Base-by-base conservation (phyloP, 495 filamentous ascomycete genomes). In the Penicillium goetzii region DNA sequence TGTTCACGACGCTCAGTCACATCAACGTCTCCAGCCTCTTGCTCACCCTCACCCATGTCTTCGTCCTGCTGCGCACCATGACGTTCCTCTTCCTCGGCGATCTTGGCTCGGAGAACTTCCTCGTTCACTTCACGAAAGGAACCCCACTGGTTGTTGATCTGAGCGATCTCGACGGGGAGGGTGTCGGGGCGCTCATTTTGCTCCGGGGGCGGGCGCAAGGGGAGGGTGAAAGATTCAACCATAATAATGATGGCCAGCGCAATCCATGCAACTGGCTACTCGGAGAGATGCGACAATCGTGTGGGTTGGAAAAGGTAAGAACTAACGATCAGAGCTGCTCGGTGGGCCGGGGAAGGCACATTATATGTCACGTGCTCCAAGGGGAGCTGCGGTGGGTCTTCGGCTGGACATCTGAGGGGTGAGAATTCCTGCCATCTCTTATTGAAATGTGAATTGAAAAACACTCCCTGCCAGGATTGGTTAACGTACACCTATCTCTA, bases 111-210 rank as follows among this genome's bases (percentile, higher is more conserved):
- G 3, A 93, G 70, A 19, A 83, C 78, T 36, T 83, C 82, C 72
- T 90, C 86, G 56, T 84, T 88, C 65, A 92, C 75, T 56, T 84
- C 82, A 36, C 89, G 86, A 63, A 96, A 93, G 9, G 87, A 86
- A 28, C 90, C 92, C 60, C 86, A 87, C 65, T 93, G 84, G 40
- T 80, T 75, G 71, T 90, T 91, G 75, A 94, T 89, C 58, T 92
- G 88, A 51, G 81, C 74, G 59, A 95, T 91, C 54, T 92, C 85
- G 41, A 88, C 84, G n/a, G 84, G 80, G 14, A 96, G 77, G 14
- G 80, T 83, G 59, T 87, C 84, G n/a, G 84, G 81, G 51, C 81
- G 82, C 59, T 82, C 77, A 61, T 80, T 75, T 41, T 80, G 76
- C 28, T 82, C 78, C 3, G 84, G 80, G 69, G 82, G 85, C 5